Conservation (phyloP, 208 protist species). For the Crithidia fasciculata region DNA sequence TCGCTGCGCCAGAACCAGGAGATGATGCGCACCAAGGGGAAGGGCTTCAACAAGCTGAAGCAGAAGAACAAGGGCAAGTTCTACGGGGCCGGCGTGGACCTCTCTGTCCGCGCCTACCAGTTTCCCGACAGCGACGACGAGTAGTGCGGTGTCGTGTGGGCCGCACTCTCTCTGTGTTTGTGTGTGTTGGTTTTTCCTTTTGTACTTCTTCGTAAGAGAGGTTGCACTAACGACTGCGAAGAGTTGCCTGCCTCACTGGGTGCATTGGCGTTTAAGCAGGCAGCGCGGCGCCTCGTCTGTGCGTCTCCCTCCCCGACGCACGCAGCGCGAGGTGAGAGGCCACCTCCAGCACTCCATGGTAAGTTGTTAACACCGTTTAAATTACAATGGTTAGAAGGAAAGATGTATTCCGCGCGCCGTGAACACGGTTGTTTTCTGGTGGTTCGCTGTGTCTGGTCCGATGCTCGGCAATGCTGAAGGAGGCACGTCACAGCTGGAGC, state of each 20-base stretch:
- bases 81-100: slow-evolving; percentile 79
- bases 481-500: too few species aligned
- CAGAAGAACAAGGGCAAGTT: slow-evolving; percentile 92
- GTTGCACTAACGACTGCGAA: too few species aligned
- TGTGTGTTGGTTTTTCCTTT: background rate
- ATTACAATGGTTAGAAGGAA: background rate
- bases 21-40: slow-evolving; percentile 89
- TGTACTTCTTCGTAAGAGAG: background rate
- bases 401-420: too few species aligned
- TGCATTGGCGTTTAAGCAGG: background rate
- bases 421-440: too few species aligned
- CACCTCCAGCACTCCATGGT: background rate
- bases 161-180: background rate
- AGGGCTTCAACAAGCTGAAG: slow-evolving; percentile 90
- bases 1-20: slow-evolving; percentile 84
- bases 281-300: background rate
- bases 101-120: slow-evolving; percentile 76
- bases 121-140: slow-evolving; percentile 89
- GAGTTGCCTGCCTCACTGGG: too few species aligned
- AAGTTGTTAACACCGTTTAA: slow-evolving; percentile 13
- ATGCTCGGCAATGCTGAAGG: too few species aligned
- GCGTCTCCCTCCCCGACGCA: background rate
- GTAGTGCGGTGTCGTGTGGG: slow-evolving; percentile 11
- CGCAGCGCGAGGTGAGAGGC: too few species aligned
- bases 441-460: too few species aligned